Evolutionary conservation across 176 grass and related monocot genomes (phyloP).

Genomic region (Dactylis glomerata): DNA sequence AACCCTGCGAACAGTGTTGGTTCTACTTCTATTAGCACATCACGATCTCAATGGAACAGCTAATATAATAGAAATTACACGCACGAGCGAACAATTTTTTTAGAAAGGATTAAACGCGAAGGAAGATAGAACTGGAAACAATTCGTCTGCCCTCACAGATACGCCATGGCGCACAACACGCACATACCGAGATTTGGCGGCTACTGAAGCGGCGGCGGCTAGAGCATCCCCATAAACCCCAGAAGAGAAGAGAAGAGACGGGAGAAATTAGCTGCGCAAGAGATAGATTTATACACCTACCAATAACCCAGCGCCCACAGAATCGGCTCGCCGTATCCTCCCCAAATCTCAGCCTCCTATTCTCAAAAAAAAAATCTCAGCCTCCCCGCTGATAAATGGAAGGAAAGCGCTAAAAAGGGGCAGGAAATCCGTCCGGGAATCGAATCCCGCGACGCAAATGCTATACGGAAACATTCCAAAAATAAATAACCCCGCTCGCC

Average conservation of each 20-base stretch:
- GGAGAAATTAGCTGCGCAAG: neutral
- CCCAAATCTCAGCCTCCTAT: neutral
- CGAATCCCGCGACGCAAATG: conserved; percentile 12
- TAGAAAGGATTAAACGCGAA: neutral
- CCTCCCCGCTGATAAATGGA: neutral
- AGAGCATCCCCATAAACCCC: neutral
- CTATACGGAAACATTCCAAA: neutral
- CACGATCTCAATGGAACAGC: neutral
- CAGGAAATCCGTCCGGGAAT: neutral
- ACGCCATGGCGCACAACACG: neutral
- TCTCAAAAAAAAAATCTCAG: no score
- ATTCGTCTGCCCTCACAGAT: neutral
- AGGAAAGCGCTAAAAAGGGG: neutral
- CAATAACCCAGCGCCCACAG: neutral
- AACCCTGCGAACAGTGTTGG: conserved; percentile 30
- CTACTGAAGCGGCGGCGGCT: neutral
- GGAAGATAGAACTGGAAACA: neutral
- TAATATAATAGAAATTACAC: neutral
- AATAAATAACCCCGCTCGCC: neutral
- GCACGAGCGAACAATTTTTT: neutral
- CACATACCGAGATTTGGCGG: neutral
- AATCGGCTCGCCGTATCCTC: neutral
- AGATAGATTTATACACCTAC: neutral
- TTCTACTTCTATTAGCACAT: neutral
- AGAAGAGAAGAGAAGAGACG: neutral